Evolutionary conservation across 2,329 filamentous ascomycete species (phyloP).

Genomic region (Microdochium nivale): DNA sequence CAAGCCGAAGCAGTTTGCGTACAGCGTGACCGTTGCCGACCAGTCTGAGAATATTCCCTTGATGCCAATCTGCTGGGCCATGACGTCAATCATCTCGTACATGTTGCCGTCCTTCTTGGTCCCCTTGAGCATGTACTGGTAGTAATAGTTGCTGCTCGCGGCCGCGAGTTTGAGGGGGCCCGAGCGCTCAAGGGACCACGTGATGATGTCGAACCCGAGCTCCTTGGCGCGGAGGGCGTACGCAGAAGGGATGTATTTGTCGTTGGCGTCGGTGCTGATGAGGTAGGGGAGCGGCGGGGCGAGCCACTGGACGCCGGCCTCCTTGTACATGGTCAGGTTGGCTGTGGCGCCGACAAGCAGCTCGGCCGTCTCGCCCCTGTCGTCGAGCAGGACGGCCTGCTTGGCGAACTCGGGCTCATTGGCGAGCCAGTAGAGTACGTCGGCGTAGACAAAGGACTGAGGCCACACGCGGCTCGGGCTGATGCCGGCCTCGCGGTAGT

Average conservation of each 20-base stretch:
- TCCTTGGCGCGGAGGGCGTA: constrained; percentile 54
- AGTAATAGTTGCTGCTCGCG: constrained; percentile 45
- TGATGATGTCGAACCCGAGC: constrained; percentile 55
- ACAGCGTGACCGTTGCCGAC: constrained; percentile 60
- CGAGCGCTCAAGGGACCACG: constrained; percentile 62
- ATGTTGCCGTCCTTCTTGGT: constrained; percentile 58
- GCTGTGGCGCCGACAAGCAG: constrained; percentile 45
- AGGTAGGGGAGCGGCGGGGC: constrained; percentile 57
- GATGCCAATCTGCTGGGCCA: constrained; percentile 52
- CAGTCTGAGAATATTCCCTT: constrained; percentile 60
- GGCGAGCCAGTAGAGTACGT: constrained; percentile 59
- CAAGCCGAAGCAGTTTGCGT: constrained; percentile 57
- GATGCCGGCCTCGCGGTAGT: constrained; percentile 45
- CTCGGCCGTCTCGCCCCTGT: constrained; percentile 44
- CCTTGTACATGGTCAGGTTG: constrained; percentile 45
- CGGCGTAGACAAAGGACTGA: constrained; percentile 58
- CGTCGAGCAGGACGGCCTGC: constrained; percentile 58
- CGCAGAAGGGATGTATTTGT: constrained; percentile 50
- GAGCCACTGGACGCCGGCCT: constrained; percentile 52
- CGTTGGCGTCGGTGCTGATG: constrained; percentile 37
- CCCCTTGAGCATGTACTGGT: constrained; percentile 41
- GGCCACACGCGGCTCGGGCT: constrained; percentile 45
- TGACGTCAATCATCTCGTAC: constrained; percentile 56
- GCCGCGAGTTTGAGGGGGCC: constrained; percentile 34
- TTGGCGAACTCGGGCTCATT: constrained; percentile 49